Base-by-base conservation (phyloP, 202 grass and related monocot genomes). In the Setaria viridis region DNA sequence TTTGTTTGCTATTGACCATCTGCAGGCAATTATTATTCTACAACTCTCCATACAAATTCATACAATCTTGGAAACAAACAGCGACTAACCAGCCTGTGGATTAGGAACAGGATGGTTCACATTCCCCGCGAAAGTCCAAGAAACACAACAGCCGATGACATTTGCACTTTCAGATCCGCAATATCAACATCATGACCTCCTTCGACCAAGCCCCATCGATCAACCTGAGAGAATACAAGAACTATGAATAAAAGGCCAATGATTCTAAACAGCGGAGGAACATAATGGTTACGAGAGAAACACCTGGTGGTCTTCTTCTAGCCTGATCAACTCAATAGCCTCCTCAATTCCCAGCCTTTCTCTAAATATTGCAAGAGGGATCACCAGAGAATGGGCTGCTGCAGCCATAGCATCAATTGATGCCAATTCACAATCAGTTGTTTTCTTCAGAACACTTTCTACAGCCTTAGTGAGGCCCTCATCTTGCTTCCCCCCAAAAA, bases 161-260 rank as follows among this genome's bases (percentile, higher is more conserved):
- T 85, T 62, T 99, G 96, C 79, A 94, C 93, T 80, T 91, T 91
- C 37, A 99, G 91, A 62, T 99, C 96, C 1, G 93, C 96, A 62
- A 94, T 92, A 87, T 99, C 96, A 57, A 99, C 84, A 66, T 99
- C 96, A 83, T 99, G 96, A 51, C 96, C 96, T 78, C 96, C 96
- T 94, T 99, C 96, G 45, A 99, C 96, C 87, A 96, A 76, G 60
- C 96, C 96, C 96, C 96, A 99, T 88, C 76, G 59, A 88, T 99
- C 93, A 47, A 99, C 87, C 96, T 99, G 78, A 11, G 68, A 53
- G 2, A 49, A 51, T 42, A 19, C 19, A 82, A 84, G 59, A 53
- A 74, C 5, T 20, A 43, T 85, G 50, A 25, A 82, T 70, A 55
- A 78, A 33, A 83, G 12, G 54, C 39, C 85, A 88, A 62, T 10